These are phyloP conservation scores for Croton laevigatus DNA, from an alignment of 441 rosid species.

Conservation along the genomic window DNA sequence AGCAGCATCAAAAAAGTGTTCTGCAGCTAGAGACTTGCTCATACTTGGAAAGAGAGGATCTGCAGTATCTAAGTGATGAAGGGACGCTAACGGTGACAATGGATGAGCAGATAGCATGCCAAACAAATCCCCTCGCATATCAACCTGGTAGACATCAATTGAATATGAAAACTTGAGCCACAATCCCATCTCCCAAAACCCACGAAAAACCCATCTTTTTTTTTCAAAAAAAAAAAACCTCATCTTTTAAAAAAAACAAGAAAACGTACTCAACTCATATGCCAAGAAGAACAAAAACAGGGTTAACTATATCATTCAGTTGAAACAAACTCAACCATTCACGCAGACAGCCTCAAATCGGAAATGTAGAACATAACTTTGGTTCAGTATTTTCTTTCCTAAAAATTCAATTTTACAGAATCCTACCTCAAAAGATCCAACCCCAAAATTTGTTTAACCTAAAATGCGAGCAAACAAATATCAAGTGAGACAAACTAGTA, in stretches of 20 bases:
- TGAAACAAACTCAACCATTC: neutral
- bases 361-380: neutral
- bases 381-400: neutral
- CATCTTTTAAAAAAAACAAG: too few relatives aligned
- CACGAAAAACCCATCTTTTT: neutral
- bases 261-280: neutral
- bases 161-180: neutral
- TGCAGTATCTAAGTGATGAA: slow-evolving; percentile 90
- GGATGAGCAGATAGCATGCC: slow-evolving; percentile 88
- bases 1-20: slow-evolving; percentile 56
- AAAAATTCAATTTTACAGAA: neutral
- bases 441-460: neutral
- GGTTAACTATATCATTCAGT: neutral
- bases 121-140: slow-evolving; percentile 77
- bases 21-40: slow-evolving; percentile 49
- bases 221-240: neutral
- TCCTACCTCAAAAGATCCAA: neutral
- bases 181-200: neutral
- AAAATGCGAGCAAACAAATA: neutral
- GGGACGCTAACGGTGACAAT: slow-evolving; percentile 67
- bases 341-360: neutral
- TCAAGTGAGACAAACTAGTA: too few relatives aligned
- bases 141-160: slow-evolving; percentile 46
- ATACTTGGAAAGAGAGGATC: slow-evolving; percentile 71
- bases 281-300: neutral